Conservation (phyloP, 306 rosid species). For the Luffa aegyptiaca region DNA sequence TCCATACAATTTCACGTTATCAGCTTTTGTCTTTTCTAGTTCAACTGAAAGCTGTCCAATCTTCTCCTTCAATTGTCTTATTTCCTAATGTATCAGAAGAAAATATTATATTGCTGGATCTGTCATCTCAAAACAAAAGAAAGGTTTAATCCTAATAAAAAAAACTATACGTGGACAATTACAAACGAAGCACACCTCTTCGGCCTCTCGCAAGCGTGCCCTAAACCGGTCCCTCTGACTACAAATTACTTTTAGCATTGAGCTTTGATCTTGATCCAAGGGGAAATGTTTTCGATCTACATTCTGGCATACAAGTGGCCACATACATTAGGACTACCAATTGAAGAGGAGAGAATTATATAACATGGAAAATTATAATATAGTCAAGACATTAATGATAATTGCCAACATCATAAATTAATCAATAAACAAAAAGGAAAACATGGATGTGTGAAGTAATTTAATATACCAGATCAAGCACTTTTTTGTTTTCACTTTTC, state of each 20-base stretch:
- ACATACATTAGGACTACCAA: conserved; percentile 13
- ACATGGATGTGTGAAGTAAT: not conserved
- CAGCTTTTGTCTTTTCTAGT: conserved; percentile 82
- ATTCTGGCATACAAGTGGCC: conserved; percentile 37
- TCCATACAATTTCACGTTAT: conserved; percentile 94
- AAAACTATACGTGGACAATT: not conserved
- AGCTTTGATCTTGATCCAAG: conserved; percentile 79
- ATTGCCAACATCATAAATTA: not conserved
- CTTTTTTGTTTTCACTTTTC: not conserved
- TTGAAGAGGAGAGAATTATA: conserved; percentile 1
- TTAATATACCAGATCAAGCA: not conserved
- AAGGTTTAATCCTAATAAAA: not conserved
- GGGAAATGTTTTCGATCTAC: conserved; percentile 51
- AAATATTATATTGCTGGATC: not conserved
- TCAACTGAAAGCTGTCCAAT: conserved; percentile 64
- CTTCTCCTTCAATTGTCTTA: conserved; percentile 88
- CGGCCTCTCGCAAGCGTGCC: conserved; percentile 83
- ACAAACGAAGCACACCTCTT: conserved; percentile 49
- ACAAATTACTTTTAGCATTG: conserved; percentile 97
- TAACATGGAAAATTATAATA: not conserved
- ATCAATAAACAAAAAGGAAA: not conserved
- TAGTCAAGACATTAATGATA: not conserved
- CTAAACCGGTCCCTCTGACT: conserved; percentile 95
- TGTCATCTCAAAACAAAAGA: not conserved
- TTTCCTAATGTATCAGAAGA: conserved; percentile 50